These are phyloP conservation scores for Orbilia oligospora DNA, from an alignment of 2,329 filamentous ascomycete species.

Conservation along the genomic window DNA sequence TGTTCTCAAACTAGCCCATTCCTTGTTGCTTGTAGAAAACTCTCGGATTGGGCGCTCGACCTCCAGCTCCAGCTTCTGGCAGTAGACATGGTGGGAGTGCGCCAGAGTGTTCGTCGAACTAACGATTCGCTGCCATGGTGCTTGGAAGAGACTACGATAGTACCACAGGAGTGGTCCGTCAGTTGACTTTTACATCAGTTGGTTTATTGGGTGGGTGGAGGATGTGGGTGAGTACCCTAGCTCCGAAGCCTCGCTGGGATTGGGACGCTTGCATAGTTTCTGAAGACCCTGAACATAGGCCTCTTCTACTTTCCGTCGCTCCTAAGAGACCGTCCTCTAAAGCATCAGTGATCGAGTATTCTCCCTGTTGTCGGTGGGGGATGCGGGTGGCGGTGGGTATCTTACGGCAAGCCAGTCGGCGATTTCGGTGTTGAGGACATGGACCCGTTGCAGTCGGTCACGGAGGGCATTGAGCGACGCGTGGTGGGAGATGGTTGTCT, in stretches of 20 bases:
- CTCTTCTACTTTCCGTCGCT: slow-evolving; percentile 92
- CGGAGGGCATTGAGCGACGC: slow-evolving; percentile 80
- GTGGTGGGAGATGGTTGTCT: slow-evolving; percentile 58
- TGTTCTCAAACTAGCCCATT: slow-evolving; percentile 83
- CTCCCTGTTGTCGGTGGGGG: slow-evolving; percentile 36
- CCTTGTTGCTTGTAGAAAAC: slow-evolving; percentile 79
- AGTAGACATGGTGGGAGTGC: slow-evolving; percentile 84
- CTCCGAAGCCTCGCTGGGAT: slow-evolving; percentile 82
- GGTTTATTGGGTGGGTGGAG: slow-evolving; percentile 7
- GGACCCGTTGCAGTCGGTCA: slow-evolving; percentile 89
- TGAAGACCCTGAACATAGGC: slow-evolving; percentile 85
- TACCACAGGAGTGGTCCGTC: background rate
- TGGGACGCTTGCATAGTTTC: slow-evolving; percentile 81
- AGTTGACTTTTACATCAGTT: background rate
- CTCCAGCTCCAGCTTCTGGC: slow-evolving; percentile 86
- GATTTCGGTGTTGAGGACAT: slow-evolving; percentile 87
- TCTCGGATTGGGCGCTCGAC: slow-evolving; percentile 86
- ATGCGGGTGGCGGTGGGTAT: background rate
- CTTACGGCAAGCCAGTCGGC: slow-evolving; percentile 96
- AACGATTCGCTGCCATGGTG: slow-evolving; percentile 90
- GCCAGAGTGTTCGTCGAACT: slow-evolving; percentile 84
- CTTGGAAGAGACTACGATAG: slow-evolving; percentile 81
- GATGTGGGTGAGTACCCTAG: slow-evolving; percentile 77
- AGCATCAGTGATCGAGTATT: slow-evolving; percentile 49
- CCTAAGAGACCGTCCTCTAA: slow-evolving; percentile 72